Evolutionary conservation across 2,329 filamentous ascomycete genomes (phyloP).

Genomic region (Annulohypoxylon truncatum): DNA sequence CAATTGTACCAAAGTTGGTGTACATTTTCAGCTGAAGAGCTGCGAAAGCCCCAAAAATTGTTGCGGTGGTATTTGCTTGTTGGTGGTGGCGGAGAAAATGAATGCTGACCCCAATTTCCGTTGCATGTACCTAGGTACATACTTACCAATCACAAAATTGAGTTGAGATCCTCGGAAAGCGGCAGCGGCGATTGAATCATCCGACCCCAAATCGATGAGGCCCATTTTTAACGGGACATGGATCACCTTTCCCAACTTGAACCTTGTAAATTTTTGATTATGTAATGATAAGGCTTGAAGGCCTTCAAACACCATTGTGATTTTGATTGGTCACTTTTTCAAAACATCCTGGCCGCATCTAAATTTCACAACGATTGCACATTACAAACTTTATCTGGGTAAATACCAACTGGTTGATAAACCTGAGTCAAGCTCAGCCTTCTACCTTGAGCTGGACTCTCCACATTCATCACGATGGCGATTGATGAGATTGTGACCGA

Average conservation of each 20-base stretch:
- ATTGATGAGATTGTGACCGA: slow-evolving; percentile 71
- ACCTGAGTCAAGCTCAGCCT: background rate
- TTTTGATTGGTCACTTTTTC: slow-evolving; percentile 24
- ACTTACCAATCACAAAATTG: slow-evolving; percentile 26
- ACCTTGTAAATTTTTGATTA: slow-evolving; percentile 3
- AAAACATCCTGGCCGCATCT: background rate
- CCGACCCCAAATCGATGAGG: slow-evolving; percentile 5
- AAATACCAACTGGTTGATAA: background rate
- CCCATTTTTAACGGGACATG: background rate
- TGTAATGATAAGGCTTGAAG: slow-evolving; percentile 23
- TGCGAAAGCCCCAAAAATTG: slow-evolving; percentile 20
- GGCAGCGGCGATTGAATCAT: slow-evolving; percentile 30
- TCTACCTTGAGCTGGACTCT: background rate
- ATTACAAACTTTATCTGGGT: background rate
- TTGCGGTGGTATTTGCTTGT: background rate
- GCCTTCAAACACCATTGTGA: background rate
- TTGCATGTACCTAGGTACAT: slow-evolving; percentile 1
- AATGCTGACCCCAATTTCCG: slow-evolving; percentile 20
- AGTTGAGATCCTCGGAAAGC: background rate
- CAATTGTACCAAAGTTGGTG: background rate
- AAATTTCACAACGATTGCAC: slow-evolving; percentile 16
- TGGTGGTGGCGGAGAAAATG: slow-evolving; percentile 12
- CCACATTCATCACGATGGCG: slow-evolving; percentile 56
- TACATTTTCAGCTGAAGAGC: slow-evolving; percentile 34
- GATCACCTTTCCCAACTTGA: background rate